Conservation (phyloP, 192 early-diverging fungal species). For the Coemansia sp. region DNA sequence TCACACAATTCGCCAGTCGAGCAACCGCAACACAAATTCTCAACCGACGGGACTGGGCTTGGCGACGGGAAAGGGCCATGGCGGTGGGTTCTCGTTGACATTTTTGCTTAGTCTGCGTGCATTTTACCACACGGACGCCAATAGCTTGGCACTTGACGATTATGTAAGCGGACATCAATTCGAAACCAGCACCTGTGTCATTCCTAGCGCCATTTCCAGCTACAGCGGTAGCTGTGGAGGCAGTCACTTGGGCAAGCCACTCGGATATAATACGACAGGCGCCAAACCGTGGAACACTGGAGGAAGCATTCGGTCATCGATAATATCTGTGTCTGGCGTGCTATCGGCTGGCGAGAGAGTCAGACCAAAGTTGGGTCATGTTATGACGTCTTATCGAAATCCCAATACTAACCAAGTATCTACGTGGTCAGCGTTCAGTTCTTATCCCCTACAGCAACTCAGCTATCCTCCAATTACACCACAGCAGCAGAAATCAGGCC, state of each 20-base stretch:
- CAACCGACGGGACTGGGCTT: not conserved
- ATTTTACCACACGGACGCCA: constrained; percentile 32
- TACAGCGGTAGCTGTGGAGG: not conserved
- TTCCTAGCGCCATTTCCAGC: constrained; percentile 30
- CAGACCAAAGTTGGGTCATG: constrained; percentile 31
- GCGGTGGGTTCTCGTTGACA: constrained; percentile 30
- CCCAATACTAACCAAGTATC: constrained; percentile 29
- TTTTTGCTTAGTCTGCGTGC: constrained; percentile 33
- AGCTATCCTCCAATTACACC: not conserved
- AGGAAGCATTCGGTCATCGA: constrained; percentile 20
- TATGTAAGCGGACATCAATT: constrained; percentile 4
- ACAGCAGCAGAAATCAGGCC: not conserved
- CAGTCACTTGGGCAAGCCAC: not conserved
- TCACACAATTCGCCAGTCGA: constrained; percentile 1
- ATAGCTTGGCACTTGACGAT: constrained; percentile 5
- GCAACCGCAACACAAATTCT: not conserved
- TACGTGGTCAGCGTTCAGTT: constrained; percentile 36
- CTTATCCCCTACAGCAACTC: not conserved
- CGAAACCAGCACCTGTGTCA: constrained; percentile 11
- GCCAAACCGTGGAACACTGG: not conserved
- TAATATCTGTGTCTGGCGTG: constrained; percentile 23
- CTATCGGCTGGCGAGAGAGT: constrained; percentile 22
- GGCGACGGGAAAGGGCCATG: not conserved
- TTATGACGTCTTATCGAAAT: constrained; percentile 42
- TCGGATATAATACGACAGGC: not conserved